phyloP scores from a whole-genome alignment of 257 asterid genomes.

The Solanum tarapatanum region DNA sequence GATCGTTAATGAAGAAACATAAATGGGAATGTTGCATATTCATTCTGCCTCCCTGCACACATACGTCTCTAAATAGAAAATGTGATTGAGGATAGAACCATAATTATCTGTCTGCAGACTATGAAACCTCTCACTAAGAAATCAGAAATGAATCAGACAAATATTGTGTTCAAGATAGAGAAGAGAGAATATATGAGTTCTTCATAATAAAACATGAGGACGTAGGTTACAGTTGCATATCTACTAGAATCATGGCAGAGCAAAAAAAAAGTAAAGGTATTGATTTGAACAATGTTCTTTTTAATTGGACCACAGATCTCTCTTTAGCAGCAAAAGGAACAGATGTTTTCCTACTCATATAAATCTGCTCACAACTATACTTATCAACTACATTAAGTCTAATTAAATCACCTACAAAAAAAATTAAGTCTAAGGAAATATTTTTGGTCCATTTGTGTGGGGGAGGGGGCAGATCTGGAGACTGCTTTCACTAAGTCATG shows the following conservation, averaged over 20 bases:
- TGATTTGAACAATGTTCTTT: neutral
- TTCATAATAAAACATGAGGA: neutral
- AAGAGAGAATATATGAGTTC: neutral
- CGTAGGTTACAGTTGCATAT: neutral
- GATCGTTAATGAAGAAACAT: neutral
- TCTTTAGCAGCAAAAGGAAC: neutral
- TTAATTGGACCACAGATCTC: neutral
- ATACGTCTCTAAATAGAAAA: neutral
- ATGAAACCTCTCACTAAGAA: neutral
- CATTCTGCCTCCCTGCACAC: neutral
- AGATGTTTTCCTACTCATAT: neutral
- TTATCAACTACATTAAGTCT: neutral
- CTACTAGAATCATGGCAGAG: neutral
- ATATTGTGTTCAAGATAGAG: neutral
- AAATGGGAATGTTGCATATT: neutral
- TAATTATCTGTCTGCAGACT: neutral
- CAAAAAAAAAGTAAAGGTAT: neutral
- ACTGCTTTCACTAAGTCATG: neutral
- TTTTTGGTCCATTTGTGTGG: neutral
- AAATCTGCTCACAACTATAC: neutral
- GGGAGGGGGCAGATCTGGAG: neutral
- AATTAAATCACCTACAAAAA: neutral
- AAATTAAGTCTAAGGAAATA: neutral
- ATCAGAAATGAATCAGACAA: neutral
- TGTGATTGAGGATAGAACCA: neutral